Evolutionary conservation across 2,329 filamentous ascomycete species (phyloP), one percentile per base, ranked within the genome.

Genomic region (Pestalotiopsis sp.): DNA sequence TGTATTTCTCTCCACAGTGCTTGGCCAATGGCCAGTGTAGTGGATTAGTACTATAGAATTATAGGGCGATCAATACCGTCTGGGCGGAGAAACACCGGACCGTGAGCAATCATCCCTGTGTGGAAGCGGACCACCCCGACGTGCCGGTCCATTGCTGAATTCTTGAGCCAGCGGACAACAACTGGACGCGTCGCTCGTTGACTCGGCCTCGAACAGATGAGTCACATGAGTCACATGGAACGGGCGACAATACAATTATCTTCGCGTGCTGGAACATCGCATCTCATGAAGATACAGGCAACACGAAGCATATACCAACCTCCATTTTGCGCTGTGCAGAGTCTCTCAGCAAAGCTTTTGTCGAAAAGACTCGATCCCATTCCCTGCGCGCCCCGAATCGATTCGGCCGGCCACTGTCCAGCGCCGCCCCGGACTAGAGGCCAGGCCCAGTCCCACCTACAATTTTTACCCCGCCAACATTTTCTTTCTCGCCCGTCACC

Each of bases 381-480:
- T 4, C 59, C 31, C 17, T 62, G 17, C 27, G 23, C 59, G 59
- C n/a, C 27, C 27, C 25, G 20, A 17, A 39, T 62, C 59, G 59
- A 27, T 27, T 62, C 59, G n/a, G 59, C 62, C 36, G 62, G n/a
- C 39, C 17, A 25, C 7, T 39, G n/a, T 12, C 36, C 62, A 25
- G n/a, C 62, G 62, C 23, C 14, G 14, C 45, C 17, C 20, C 39
- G 27, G 39, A 17, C 62, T 17, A 38, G 13, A 20, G 20, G 31
- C n/a, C 60, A 41, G 36, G 38, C 62, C 4, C 59, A 20, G 62
- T 65, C 38, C 45, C 66, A 36, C 67, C 61, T 62, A 41, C 67
- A 38, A 36, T 64, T 60, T 67, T 65, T 60, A 70, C 69, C 69
- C 69, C 69, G 67, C 69, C 64, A 70, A 62, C 63, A 66, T 67